Percentiles rank a stretch among this genome's conserved stretches.
Conservation (phyloP, 148 eudicot species). For the Vaccinium myrtillus region DNA sequence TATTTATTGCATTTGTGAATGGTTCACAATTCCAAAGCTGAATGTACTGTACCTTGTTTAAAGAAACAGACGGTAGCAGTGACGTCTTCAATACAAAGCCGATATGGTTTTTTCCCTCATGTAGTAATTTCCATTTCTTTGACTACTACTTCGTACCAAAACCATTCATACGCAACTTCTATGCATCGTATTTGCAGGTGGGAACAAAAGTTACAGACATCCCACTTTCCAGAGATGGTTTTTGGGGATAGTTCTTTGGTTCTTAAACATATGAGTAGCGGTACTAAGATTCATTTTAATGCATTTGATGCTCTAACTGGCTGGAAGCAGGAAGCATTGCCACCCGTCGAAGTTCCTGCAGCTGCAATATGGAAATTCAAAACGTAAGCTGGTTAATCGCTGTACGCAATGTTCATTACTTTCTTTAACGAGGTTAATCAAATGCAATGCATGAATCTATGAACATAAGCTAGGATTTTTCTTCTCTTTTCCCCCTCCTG, state of each 20-base stretch:
- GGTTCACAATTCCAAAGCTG: background rate
- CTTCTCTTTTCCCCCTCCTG: background rate
- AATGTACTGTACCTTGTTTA: background rate
- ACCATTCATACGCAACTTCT: background rate
- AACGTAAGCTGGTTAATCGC: constrained; percentile 42
- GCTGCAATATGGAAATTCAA: constrained; percentile 93
- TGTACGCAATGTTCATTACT: background rate
- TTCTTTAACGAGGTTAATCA: constrained; percentile 1
- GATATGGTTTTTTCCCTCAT: background rate
- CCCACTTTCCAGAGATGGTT: constrained; percentile 93
- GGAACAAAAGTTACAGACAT: constrained; percentile 88
- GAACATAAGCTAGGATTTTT: background rate
- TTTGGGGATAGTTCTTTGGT: constrained; percentile 77
- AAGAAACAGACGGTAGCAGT: background rate
- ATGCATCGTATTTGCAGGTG: constrained; percentile 48
- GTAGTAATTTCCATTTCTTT: background rate
- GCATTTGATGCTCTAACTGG: constrained; percentile 88
- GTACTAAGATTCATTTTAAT: constrained; percentile 69
- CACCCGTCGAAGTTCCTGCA: constrained; percentile 97
- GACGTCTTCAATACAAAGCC: background rate
- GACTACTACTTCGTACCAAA: background rate
- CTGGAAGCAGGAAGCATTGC: constrained; percentile 84
- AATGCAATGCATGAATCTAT: background rate
- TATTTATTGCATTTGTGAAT: background rate
- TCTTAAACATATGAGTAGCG: constrained; percentile 68